phyloP scores from a whole-genome alignment of 257 asterid genomes.

The Ilex asprella region DNA sequence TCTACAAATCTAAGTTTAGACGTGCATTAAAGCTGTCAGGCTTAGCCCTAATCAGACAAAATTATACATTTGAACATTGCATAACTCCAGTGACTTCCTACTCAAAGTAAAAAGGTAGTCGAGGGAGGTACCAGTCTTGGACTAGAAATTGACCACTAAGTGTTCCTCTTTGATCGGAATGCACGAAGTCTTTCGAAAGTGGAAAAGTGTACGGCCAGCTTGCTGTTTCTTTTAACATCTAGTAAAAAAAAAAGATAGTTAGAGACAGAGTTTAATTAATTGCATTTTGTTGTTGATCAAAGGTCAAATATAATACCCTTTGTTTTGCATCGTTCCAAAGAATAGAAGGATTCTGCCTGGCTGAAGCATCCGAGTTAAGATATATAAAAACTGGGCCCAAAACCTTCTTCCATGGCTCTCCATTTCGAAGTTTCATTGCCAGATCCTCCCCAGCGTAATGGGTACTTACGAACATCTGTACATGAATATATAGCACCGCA shows the following conservation, averaged over 20 bases:
- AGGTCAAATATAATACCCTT: slow-evolving; percentile 20
- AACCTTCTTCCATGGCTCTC: slow-evolving; percentile 66
- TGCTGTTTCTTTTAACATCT: slow-evolving; percentile 47
- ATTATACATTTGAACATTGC: too few relatives aligned
- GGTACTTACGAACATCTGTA: slow-evolving; percentile 54
- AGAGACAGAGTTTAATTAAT: neutral
- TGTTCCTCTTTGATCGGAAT: slow-evolving; percentile 43
- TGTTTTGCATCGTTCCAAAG: slow-evolving; percentile 61
- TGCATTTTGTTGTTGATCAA: neutral
- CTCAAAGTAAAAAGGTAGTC: too few relatives aligned
- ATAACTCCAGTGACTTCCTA: too few relatives aligned
- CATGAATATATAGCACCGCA: neutral
- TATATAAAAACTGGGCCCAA: slow-evolving; percentile 55
- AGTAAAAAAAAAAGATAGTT: neutral
- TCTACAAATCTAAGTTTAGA: too few relatives aligned
- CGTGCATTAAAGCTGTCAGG: too few relatives aligned
- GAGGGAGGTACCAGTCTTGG: slow-evolving; percentile 33
- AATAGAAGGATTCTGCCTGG: slow-evolving; percentile 29
- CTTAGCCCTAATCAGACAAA: too few relatives aligned
- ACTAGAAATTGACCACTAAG: slow-evolving; percentile 46
- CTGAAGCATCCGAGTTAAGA: slow-evolving; percentile 33
- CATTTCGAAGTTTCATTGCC: slow-evolving; percentile 26
- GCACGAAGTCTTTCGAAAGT: slow-evolving; percentile 34
- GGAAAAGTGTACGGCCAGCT: slow-evolving; percentile 69
- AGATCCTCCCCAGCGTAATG: slow-evolving; percentile 61